phyloP scores from a whole-genome alignment of 1,284 basidiomycete genomes.

The Takashimella koratensis region DNA sequence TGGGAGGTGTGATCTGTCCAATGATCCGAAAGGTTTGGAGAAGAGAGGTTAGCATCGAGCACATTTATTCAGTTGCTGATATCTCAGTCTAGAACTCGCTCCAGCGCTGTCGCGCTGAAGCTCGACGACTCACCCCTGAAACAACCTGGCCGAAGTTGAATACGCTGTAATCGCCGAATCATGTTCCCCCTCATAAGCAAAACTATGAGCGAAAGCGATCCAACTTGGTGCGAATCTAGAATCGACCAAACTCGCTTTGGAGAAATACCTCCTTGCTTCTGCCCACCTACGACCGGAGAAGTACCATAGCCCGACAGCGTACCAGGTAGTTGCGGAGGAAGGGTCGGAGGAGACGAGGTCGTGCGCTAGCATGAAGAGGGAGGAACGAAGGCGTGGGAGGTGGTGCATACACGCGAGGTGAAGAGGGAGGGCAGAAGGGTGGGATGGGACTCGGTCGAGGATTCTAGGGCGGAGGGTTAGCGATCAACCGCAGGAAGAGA shows the following conservation, averaged over 20 bases:
- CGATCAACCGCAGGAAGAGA: background rate
- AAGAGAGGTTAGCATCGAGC: slow-evolving; percentile 9
- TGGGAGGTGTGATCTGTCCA: slow-evolving; percentile 79
- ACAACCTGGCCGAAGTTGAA: slow-evolving; percentile 90
- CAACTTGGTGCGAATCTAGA: slow-evolving; percentile 93
- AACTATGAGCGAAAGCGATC: slow-evolving; percentile 97
- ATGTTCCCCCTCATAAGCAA: slow-evolving; percentile 94
- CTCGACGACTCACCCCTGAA: slow-evolving; percentile 83
- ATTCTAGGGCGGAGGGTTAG: slow-evolving; percentile 57
- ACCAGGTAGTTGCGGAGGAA: slow-evolving; percentile 90
- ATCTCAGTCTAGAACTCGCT: too few relatives aligned
- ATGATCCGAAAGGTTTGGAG: too few relatives aligned
- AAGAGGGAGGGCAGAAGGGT: slow-evolving; percentile 80
- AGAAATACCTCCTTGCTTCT: slow-evolving; percentile 87
- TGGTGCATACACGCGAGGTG: slow-evolving; percentile 98
- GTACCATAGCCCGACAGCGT: slow-evolving; percentile 98
- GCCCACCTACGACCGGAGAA: slow-evolving; percentile 77
- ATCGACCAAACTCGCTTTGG: slow-evolving; percentile 96
- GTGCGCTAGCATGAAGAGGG: slow-evolving; percentile 92
- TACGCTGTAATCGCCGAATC: slow-evolving; percentile 98
- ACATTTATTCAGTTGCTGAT: slow-evolving; percentile 22
- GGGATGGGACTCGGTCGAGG: slow-evolving; percentile 70
- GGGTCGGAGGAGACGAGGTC: slow-evolving; percentile 92
- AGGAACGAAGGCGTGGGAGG: slow-evolving; percentile 80
- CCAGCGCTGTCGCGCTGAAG: too few relatives aligned